Percentiles rank a stretch among this genome's conserved stretches.
Conservation (phyloP, 495 filamentous ascomycete genomes). For the Annulohypoxylon maeteangense region DNA sequence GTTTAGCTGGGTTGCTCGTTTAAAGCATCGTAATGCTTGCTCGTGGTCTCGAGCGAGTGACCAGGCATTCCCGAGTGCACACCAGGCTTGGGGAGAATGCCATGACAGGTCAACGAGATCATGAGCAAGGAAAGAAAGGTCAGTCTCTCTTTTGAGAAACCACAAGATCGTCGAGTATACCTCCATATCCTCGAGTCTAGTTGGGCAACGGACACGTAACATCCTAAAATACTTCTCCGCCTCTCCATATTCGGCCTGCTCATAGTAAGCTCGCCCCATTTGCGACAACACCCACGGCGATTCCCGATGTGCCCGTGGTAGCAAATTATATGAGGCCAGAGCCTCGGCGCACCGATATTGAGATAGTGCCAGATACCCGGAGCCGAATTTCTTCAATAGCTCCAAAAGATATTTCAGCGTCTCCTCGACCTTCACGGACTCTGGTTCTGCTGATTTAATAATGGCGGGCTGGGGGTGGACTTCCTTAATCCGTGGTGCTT, state of each 20-base stretch:
- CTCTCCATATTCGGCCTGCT: slow-evolving; percentile 83
- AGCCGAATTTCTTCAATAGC: slow-evolving; percentile 82
- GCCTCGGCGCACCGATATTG: slow-evolving; percentile 83
- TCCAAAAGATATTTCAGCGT: slow-evolving; percentile 81
- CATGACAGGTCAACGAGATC: slow-evolving; percentile 86
- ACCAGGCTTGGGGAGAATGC: slow-evolving; percentile 94
- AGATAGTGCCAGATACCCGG: slow-evolving; percentile 77
- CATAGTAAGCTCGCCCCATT: slow-evolving; percentile 88
- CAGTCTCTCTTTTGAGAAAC: slow-evolving; percentile 91
- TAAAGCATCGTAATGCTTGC: slow-evolving; percentile 94
- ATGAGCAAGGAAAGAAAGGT: slow-evolving; percentile 91
- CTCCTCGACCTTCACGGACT: slow-evolving; percentile 73
- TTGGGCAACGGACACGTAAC: slow-evolving; percentile 78
- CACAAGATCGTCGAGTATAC: slow-evolving; percentile 97
- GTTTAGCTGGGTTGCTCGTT: slow-evolving; percentile 88
- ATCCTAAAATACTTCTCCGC: slow-evolving; percentile 86
- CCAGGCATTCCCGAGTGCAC: slow-evolving; percentile 92
- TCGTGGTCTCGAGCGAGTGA: slow-evolving; percentile 96
- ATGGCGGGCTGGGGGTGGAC: slow-evolving; percentile 45
- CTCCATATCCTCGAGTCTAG: slow-evolving; percentile 91
- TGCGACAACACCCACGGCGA: slow-evolving; percentile 95
- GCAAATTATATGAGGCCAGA: slow-evolving; percentile 71
- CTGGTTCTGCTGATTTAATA: slow-evolving; percentile 57
- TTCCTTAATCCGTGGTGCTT: slow-evolving; percentile 63
- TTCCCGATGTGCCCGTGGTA: slow-evolving; percentile 81